Conservation (phyloP, 768 basidiomycete species). For the Tremella mesenterica region DNA sequence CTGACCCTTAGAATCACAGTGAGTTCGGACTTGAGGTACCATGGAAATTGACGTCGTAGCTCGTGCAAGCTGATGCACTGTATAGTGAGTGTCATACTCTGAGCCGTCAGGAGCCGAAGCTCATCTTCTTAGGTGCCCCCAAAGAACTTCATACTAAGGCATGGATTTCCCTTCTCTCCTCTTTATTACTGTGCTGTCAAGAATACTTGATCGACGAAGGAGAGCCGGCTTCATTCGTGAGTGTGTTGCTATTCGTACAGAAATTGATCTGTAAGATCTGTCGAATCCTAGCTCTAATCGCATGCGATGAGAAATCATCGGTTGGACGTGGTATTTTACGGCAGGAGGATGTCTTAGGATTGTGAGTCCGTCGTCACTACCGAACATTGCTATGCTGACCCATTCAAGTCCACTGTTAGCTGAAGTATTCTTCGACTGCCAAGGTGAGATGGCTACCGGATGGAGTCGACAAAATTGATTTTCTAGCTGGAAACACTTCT, state of each 20-base stretch:
- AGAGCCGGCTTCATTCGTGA: not conserved
- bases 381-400: no score
- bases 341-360: not conserved
- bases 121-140: not conserved
- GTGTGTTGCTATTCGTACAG: no score
- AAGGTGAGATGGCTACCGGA: no score
- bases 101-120: no score
- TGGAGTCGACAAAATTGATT: no score
- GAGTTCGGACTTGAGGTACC: no score
- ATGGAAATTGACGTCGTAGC: no score
- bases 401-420: no score
- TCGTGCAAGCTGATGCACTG: not conserved
- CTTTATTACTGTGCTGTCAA: conserved; percentile 1
- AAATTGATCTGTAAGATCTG: conserved; percentile 3
- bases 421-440: no score
- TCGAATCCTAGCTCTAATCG: not conserved
- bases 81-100: not conserved
- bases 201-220: not conserved
- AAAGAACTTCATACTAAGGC: conserved; percentile 2
- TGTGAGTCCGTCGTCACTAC: no score
- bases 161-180: conserved; percentile 5
- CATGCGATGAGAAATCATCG: not conserved
- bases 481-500: no score
- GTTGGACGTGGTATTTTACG: not conserved
- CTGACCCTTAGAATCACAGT: no score